Base-by-base conservation (phyloP, 495 filamentous ascomycete species). In the Clavariopsis aquatica region DNA sequence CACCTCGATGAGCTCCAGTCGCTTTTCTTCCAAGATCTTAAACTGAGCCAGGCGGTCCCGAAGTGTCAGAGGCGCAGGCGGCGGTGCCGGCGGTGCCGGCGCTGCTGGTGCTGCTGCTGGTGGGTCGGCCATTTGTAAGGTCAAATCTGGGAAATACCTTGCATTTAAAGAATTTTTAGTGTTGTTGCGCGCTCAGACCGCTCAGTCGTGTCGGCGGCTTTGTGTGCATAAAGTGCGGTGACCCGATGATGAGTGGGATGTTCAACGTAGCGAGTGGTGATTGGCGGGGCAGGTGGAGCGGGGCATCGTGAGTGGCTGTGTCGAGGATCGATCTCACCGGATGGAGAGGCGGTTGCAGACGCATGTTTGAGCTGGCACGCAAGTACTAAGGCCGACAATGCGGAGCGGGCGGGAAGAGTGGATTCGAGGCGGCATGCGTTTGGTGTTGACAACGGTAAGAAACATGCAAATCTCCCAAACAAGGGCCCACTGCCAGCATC, bases 1-100 rank as follows among this genome's bases (percentile, higher is more conserved):
- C 5, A 70, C 68, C 49, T 70, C 68, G 23, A 70, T 70, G 3
- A 70, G 41, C 47, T 66, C 68, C 20, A 54, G 53, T 26, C 68
- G 60, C 45, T 62, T 67, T 49, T 70, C 68, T 28, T 70, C 68
- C 45, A 70, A 52, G 28, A 70, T 70, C 22, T 54, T 62, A 27
- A 67, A 70, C 64, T 70, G 68, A 20, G 68, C 63, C 20, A 70
- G 28, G 4, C 68, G 52, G 17, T 66, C 68, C 12, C 68, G 46
- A 54, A 43, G 38, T 43, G 38, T 2, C 13, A 38, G 34, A 15
- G 60, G 57, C 10, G 49, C 23, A 8, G 60, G 52, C 5, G 60
- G 3, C 13, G 62, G 52, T 26, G 57, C 6, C 31, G 31, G 31
- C 12, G 31, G 6, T 12, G 31, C 6, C 31, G 31, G 31, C 12